Evolutionary conservation across 345 rosid genomes (phyloP), one percentile per base, ranked within the genome.

Genomic region (Murraya paniculata): DNA sequence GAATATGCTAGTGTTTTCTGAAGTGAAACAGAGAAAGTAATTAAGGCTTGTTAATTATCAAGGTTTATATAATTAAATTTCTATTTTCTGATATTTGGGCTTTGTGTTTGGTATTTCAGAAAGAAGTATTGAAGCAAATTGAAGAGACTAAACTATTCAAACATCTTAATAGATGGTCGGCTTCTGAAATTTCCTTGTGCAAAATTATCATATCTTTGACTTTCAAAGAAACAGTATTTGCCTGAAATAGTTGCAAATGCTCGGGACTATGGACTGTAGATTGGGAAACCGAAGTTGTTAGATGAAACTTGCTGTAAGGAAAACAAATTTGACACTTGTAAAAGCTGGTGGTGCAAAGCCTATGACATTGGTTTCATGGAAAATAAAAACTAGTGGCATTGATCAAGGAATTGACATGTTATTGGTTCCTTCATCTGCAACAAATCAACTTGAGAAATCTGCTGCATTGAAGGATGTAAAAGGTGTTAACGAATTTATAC

Each of bases 111-210:
- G 45, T 27, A 25, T 39, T 81, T 31, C 77, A 77, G 74, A 74
- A 81, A 59, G 77, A 81, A 60, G 61, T 77, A 65, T 58, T 77
- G 65, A 76, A 77, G 58, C 83, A 81, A 72, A 56, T 72, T 41
- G 59, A 62, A 41, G 74, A 72, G 7, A 80, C 75, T 45, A 73
- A 74, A 71, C 68, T 84, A 9, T 81, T 74, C 77, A 78, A 81
- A n/a, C 75, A 75, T 59, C 80, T 81, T 58, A 55, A 75, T 22
- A 68, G 24, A 71, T 78, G 61, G 72, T 71, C 81, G 78, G 61
- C 66, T 45, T 75, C 28, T 35, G 77, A 58, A 77, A n/a, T 60
- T 18, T 75, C 45, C 11, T 35, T 18, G 8, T 75, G 85, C 28
- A 21, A 79, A 53, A 39, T 21, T n/a, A 18, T 19, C 13, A 1